Evolutionary conservation across 371 early-diverging fungal genomes (phyloP), one percentile per base, ranked within the genome.

Genomic region (Conidiobolus incongruus): DNA sequence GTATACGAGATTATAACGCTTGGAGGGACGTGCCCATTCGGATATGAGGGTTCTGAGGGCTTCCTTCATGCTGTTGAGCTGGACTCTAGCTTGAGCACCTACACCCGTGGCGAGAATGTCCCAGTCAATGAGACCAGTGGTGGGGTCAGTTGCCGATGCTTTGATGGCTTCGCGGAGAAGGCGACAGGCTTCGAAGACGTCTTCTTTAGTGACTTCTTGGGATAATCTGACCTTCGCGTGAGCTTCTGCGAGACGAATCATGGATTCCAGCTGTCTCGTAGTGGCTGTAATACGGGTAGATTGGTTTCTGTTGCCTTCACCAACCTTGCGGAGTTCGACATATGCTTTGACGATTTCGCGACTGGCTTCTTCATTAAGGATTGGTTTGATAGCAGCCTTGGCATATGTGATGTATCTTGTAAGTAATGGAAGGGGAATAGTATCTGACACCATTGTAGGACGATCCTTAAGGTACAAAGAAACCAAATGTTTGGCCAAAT

Each of bases 191-290:
- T 88, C 90, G 12, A 61, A 51, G 0, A 92, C 94, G 59, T 95
- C 96, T 16, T 45, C 40, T 7, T 61, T 55, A 17, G 83, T 81
- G 0, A 95, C 92, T 0, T 54, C 51, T 2, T 49, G 21, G 6
- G 79, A 75, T 20, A 91, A 55, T 26, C 86, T 68, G 90, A 98
- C 85, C 50, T 75, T 72, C 44, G 99, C 99, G 52, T 94, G 93
- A 2, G 99, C 99, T 58, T 99, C 99, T 16, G 94, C 65, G 56
- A 99, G 71, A 38, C 99, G 81, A 52, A 99, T 93, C 80, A 99
- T 81, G 19, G 88, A 86, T 68, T 99, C 99, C 26, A 99, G 68
- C 62, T 99, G 99, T 45, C 99, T 74, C 2, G 99, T 97, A 0
- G 99, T 99, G 1, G 96, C 96, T 13, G 92, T 85, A 24, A 98